Evolutionary conservation across 2,329 filamentous ascomycete genomes (phyloP).

Genomic region (Phyllosticta ampelicida): DNA sequence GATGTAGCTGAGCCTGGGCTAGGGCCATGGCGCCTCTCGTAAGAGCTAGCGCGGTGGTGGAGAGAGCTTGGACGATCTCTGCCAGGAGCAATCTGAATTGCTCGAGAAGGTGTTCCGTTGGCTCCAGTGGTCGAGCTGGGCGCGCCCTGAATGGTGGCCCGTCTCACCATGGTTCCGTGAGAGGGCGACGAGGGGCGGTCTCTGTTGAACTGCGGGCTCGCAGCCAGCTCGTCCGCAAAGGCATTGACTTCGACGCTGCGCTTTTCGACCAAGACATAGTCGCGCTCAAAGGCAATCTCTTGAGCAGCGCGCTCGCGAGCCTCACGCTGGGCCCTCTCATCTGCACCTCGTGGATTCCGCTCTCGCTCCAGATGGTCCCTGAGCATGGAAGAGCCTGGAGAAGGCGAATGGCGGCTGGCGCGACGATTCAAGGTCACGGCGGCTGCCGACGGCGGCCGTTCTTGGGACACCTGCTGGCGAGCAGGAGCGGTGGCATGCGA

Average conservation of each 20-base stretch:
- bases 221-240: conserved; percentile 86
- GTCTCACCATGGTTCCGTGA: conserved; percentile 55
- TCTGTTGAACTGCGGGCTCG: conserved; percentile 54
- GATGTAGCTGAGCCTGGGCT: conserved; percentile 71
- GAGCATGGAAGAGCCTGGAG: conserved; percentile 37
- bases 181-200: conserved; percentile 41
- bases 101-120: conserved; percentile 57
- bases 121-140: conserved; percentile 61
- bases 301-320: conserved; percentile 61
- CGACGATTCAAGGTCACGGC: conserved; percentile 50
- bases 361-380: conserved; percentile 38
- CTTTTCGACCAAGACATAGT: conserved; percentile 95
- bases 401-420: conserved; percentile 39
- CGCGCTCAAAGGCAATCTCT: conserved; percentile 80
- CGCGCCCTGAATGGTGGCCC: conserved; percentile 66
- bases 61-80: conserved; percentile 47
- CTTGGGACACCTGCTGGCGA: conserved; percentile 27
- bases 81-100: conserved; percentile 62
- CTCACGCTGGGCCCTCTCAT: conserved; percentile 29
- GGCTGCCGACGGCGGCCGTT: conserved; percentile 24
- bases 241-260: conserved; percentile 93
- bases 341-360: conserved; percentile 29
- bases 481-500: conserved; percentile 36
- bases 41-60: conserved; percentile 68
- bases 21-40: conserved; percentile 66